These are phyloP conservation scores for Schizosaccharomyces versatilis DNA, from an alignment of 1,139 yeast genomes.

Conservation along the genomic window DNA sequence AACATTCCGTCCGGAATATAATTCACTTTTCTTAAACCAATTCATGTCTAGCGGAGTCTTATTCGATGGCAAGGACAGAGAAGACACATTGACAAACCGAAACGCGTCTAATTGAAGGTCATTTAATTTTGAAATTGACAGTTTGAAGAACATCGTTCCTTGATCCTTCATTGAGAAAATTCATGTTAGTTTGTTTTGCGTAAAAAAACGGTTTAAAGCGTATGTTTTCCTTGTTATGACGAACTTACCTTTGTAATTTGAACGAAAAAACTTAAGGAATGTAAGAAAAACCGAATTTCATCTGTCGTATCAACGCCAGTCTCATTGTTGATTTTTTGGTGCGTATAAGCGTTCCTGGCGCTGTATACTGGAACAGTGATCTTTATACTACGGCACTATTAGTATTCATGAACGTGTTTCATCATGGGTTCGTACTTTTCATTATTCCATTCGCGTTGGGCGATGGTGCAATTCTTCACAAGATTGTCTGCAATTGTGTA, in stretches of 20 bases:
- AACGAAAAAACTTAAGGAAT: neutral
- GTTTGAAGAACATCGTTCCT: neutral
- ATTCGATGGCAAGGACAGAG: neutral
- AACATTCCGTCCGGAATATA: neutral
- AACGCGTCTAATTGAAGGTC: neutral
- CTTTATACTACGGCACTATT: neutral
- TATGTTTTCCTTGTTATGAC: too few species aligned
- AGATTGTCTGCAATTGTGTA: neutral
- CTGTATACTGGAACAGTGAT: constrained; percentile 2
- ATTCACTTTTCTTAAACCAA: neutral
- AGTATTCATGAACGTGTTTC: neutral
- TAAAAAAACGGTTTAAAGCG: neutral
- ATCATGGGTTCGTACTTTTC: neutral
- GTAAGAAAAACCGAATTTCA: neutral
- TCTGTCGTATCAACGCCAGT: neutral
- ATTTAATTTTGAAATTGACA: neutral
- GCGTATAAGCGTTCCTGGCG: neutral
- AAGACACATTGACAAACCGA: neutral
- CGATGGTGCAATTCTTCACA: neutral
- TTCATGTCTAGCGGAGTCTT: too few species aligned
- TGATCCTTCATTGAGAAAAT: neutral
- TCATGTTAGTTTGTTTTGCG: neutral
- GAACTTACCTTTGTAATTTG: neutral
- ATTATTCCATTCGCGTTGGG: neutral
- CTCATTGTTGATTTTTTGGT: neutral